phyloP scores from a whole-genome alignment of 495 filamentous ascomycete genomes.

The Amorphotheca resinae region DNA sequence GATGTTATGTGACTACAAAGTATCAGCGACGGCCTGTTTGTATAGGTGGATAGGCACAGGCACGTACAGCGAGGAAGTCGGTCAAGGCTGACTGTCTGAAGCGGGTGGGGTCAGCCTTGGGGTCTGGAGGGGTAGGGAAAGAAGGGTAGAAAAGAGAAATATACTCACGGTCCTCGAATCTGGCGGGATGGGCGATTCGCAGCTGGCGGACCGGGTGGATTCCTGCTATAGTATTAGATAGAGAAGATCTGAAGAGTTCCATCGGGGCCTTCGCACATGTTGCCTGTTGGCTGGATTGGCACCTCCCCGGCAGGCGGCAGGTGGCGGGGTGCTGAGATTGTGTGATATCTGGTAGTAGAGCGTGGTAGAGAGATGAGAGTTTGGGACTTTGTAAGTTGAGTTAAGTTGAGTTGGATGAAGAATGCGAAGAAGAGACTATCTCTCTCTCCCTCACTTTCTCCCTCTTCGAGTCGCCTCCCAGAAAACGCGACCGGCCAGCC shows the following conservation, averaged over 20 bases:
- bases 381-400: too few relatives aligned
- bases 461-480: too few relatives aligned
- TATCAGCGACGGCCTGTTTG: background rate
- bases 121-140: background rate
- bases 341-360: too few relatives aligned
- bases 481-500: too few relatives aligned
- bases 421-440: too few relatives aligned
- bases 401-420: too few relatives aligned
- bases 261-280: background rate
- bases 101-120: background rate
- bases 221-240: background rate
- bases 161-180: constrained; percentile 50
- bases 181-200: constrained; percentile 26
- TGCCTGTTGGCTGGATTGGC: background rate
- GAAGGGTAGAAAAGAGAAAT: too few relatives aligned
- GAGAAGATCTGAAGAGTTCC: too few relatives aligned
- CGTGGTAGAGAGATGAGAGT: too few relatives aligned
- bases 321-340: too few relatives aligned
- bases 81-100: constrained; percentile 58
- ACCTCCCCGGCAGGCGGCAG: too few relatives aligned
- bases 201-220: constrained; percentile 8
- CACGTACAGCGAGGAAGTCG: constrained; percentile 61
- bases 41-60: background rate
- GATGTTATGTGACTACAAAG: constrained; percentile 65
- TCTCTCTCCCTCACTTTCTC: too few relatives aligned